phyloP scores from a whole-genome alignment of 306 rosid species.

The Urtica urens region DNA sequence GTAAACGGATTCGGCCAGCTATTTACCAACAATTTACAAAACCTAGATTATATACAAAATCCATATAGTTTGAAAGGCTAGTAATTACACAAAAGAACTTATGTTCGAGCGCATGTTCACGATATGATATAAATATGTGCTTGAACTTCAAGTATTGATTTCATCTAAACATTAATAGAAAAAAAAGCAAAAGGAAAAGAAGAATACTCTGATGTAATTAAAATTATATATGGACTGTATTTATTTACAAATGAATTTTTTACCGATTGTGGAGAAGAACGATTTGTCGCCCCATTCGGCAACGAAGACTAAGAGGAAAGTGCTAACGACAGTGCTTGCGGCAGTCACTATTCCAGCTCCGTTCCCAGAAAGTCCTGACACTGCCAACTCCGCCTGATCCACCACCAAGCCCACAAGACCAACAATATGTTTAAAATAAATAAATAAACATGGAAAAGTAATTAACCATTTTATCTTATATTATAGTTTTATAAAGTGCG shows the following conservation, averaged over 20 bases:
- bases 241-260: too few relatives aligned
- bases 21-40: too few relatives aligned
- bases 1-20: too few relatives aligned
- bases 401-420: constrained; percentile 7
- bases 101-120: too few relatives aligned
- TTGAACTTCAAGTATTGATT: neutral
- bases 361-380: constrained; percentile 77
- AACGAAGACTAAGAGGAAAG: constrained; percentile 76
- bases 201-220: neutral
- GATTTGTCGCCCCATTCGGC: constrained; percentile 99
- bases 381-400: constrained; percentile 90
- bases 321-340: constrained; percentile 66
- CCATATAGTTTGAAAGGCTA: too few relatives aligned
- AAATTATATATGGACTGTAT: too few relatives aligned
- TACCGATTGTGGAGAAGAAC: constrained; percentile 93
- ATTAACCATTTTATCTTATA: too few relatives aligned
- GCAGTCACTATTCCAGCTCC: constrained; percentile 78
- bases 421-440: constrained; percentile 14
- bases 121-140: too few relatives aligned
- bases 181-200: neutral
- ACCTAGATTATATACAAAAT: too few relatives aligned
- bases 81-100: too few relatives aligned
- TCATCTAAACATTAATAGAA: neutral
- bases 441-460: neutral
- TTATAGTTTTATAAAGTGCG: too few relatives aligned